A percentile compares a stretch with the other conserved stretches of the same genome.
Conservation (phyloP, 495 filamentous ascomycete species). For the Trichocladium antarcticum region DNA sequence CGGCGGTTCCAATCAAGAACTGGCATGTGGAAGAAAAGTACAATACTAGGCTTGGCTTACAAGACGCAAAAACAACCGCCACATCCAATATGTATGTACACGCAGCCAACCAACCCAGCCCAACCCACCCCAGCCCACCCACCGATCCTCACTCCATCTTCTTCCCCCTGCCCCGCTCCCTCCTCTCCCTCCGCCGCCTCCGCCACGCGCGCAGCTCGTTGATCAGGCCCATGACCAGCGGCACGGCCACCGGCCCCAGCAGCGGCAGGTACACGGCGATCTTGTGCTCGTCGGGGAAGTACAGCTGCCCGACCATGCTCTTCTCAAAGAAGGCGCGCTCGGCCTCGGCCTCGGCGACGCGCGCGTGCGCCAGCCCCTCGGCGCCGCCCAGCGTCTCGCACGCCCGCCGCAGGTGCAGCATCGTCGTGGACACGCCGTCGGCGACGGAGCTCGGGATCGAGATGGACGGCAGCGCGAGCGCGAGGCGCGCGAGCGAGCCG, state of each 20-base stretch:
- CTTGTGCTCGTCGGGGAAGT: constrained; percentile 98
- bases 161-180: constrained; percentile 21
- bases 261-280: constrained; percentile 93
- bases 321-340: constrained; percentile 97
- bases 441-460: constrained; percentile 81
- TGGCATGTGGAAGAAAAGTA: too few relatives aligned
- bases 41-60: too few relatives aligned
- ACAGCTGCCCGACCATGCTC: constrained; percentile 93
- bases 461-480: constrained; percentile 75
- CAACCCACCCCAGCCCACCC: background rate
- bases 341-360: constrained; percentile 76
- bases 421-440: constrained; percentile 68
- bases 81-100: background rate
- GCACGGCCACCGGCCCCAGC: constrained; percentile 84
- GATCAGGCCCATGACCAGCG: constrained; percentile 65
- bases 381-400: constrained; percentile 59
- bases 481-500: constrained; percentile 81
- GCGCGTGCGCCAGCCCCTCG: constrained; percentile 58
- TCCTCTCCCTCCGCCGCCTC: constrained; percentile 31
- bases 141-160: constrained; percentile 19
- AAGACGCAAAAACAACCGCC: too few relatives aligned
- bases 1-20: too few relatives aligned
- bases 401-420: constrained; percentile 60
- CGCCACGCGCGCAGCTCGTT: constrained; percentile 63
- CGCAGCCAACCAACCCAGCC: background rate